Base-by-base conservation (phyloP, 805 yeast genomes). In the Lachancea lanzarotensis region DNA sequence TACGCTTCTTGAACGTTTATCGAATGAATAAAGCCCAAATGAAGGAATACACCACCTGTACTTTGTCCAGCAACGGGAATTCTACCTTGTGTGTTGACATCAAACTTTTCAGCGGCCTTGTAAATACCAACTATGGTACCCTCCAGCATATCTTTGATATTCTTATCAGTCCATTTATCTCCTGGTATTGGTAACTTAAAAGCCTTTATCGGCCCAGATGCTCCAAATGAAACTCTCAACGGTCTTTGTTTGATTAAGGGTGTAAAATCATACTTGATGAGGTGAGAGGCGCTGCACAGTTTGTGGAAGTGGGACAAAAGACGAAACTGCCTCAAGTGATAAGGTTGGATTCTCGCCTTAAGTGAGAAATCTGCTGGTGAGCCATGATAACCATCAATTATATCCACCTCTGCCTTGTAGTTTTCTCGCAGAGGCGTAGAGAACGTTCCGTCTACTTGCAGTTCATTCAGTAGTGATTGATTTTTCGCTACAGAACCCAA, bases 21-120 rank as follows among this genome's bases (percentile, higher is more conserved):
- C 1, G 91, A 82, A 56, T 88, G 96, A 0, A 87, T 69, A 40
- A 86, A 66, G 1, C 76, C 79, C 29, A 83, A 43, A 12, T 57
- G 45, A 8, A 52, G 31, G 45, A 54, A 61, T 7, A 37, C 20
- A 16, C 42, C 27, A 18, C 50, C 36, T 3, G 15, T 15, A 8
- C 49, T 20, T 16, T 34, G n/a, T 11, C 45, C 48, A 6, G 62
- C 36, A 3, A 64, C 42, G 15, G 68, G 68, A 9, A 63, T 48
- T 0, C 49, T 51, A n/a, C 53, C 56, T 10, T 52, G 48, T 18
- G 52, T 43, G 11, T 34, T 35, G 1, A 48, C 41, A 0, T 51
- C 54, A 5, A 60, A 40, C 6, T 34, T 35, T 3, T 34, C 43
- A 1, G 32, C 22, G 4, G 57, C 42, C 0, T 53, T 51, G 45